Evolutionary conservation across 371 early-diverging fungal species (phyloP), one percentile per base, ranked within the genome.

Genomic region (Mucor plumbeus): DNA sequence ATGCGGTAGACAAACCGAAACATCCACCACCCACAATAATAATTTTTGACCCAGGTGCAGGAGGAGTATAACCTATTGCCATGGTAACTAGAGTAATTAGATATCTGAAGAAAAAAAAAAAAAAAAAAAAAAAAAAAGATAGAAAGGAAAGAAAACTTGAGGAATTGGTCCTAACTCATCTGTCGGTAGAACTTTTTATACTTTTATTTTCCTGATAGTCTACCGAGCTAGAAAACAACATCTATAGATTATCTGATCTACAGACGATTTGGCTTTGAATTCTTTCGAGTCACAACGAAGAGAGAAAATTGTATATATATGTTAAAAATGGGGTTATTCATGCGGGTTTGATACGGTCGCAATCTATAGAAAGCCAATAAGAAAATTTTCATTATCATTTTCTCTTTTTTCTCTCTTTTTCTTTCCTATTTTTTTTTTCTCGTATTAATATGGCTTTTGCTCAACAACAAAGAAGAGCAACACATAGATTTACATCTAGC

Each of bases 21-120:
- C 75, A 72, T 1, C 87, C 87, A 11, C 74, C 85, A 55, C 87
- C 87, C 15, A 86, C 84, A 72, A 86, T 75, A 56, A 84, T 75
- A 6, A 85, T 68, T 44, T 76, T 78, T 5, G 63, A 50, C 4
- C 69, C 67, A 38, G 47, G 34, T 11, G 55, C 15, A n/a, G 69
- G 73, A 11, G 73, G 63, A 50, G 53, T 41, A 43, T 68, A 67
- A 11, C 26, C 17, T 33, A 35, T 67, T 33, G 36, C 44, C 64
- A 63, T 63, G n/a, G 0, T 56, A 40, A 31, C 15, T n/a, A 11
- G 48, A 26, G 26, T 26, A 26, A 26, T 26, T 26, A 14, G 48
- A 38, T 38, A 38, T 38, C 1, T 38, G n/a, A 47, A 34, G 54
- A 38, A 39, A 48, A 43, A 53, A 39, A 41, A 44, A 59, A 59